Base-by-base conservation (phyloP, 345 rosid species). In the Eucalyptus grandis region DNA sequence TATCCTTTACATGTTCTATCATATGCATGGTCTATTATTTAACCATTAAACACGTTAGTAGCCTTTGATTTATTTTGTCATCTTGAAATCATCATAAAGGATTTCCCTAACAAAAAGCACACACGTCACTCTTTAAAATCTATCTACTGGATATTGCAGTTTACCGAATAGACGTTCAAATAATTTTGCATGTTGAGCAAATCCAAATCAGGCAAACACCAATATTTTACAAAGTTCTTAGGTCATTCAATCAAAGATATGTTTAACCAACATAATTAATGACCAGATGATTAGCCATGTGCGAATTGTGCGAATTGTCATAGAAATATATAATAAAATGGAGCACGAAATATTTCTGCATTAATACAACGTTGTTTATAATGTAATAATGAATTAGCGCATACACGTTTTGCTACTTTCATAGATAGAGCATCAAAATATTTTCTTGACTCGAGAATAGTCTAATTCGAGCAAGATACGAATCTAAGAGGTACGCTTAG, bases 141-240 rank as follows among this genome's bases (percentile, higher is more conserved):
- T 9, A 19, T 11, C 11, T 37, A 5, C 5, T 0, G 43, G 8
- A 37, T 72, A 37, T 2, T 11, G 46, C 14, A 19, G 26, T 72
- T 37, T 37, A 72, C 19, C 12, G 27, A 40, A 17, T 72, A 34
- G 44, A 72, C 14, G 37, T 72, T 72, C 82, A 37, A 0, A 19
- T 19, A 0, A 4, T 72, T 24, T 72, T 37, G 46, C 46, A 34
- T 21, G 21, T 72, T 37, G 14, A 72, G 26, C 8, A 34, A 72
- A 19, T 72, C 26, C 13, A 37, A 8, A 37, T 72, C 7, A 37
- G 40, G 37, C 46, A 37, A 19, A 11, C 14, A 6, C 26, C 44
- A 8, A 34, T 72, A 37, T 72, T 34, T 72, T 62, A 30, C 8
- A 1, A 62, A 62, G 72, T 62, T 62, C 46, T 24, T 37, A 10